These are phyloP conservation scores for Coemansia brasiliensis DNA, from an alignment of 192 early-diverging fungal species.

Conservation along the genomic window DNA sequence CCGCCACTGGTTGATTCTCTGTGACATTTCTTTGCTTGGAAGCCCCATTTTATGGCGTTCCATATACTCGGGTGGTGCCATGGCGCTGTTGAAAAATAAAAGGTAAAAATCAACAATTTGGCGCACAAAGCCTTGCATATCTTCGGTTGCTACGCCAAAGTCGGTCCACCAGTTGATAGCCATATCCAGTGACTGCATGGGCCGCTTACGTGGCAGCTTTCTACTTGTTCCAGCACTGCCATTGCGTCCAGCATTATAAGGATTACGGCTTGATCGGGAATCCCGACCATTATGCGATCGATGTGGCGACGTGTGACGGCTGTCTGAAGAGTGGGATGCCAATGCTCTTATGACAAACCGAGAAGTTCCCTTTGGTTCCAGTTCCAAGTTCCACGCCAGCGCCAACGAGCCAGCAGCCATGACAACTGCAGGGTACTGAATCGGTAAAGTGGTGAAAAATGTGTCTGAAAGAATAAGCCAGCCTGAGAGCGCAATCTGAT, in stretches of 20 bases:
- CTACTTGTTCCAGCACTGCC: neutral
- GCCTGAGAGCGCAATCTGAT: slow-evolving; percentile 24
- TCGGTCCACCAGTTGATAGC: slow-evolving; percentile 33
- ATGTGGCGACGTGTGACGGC: neutral
- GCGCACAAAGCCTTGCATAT: slow-evolving; percentile 50
- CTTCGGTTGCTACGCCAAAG: slow-evolving; percentile 35
- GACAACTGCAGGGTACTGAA: slow-evolving; percentile 48
- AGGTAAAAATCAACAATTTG: slow-evolving; percentile 55
- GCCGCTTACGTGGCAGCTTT: neutral
- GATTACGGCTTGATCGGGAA: neutral
- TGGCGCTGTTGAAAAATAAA: slow-evolving; percentile 39
- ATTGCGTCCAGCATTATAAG: neutral
- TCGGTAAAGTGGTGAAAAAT: slow-evolving; percentile 50
- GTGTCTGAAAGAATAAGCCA: slow-evolving; percentile 50
- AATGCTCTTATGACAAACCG: slow-evolving; percentile 8
- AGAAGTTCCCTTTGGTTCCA: slow-evolving; percentile 12
- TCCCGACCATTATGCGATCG: neutral
- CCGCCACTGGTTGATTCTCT: slow-evolving; percentile 44
- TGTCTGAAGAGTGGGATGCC: neutral
- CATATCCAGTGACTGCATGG: slow-evolving; percentile 16
- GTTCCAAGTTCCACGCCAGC: slow-evolving; percentile 48
- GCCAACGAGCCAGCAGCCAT: slow-evolving; percentile 44
- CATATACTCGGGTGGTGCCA: slow-evolving; percentile 30
- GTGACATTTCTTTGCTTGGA: slow-evolving; percentile 43
- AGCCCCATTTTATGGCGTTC: slow-evolving; percentile 32